Evolutionary conservation across 495 filamentous ascomycete species (phyloP).

Genomic region (Hypoxylon perforatum): DNA sequence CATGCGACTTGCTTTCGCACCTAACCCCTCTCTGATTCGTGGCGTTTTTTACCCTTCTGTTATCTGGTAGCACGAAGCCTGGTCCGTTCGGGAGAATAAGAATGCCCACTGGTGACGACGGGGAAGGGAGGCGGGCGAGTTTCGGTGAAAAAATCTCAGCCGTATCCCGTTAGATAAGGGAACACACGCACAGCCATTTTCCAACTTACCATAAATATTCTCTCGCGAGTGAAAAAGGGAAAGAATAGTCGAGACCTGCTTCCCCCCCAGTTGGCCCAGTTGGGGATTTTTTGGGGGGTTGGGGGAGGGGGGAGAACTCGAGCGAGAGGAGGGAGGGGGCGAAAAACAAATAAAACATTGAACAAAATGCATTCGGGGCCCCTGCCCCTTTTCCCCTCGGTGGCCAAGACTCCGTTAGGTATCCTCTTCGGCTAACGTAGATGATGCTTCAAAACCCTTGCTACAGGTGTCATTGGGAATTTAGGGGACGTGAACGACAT

Average conservation of each 20-base stretch:
- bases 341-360: conserved; percentile 1
- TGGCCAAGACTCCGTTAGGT: conserved; percentile 41
- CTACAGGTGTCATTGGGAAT: too few relatives aligned
- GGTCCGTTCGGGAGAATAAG: conserved; percentile 42
- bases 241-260: conserved; percentile 40
- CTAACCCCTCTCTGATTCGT: conserved; percentile 38
- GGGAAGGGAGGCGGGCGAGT: too few relatives aligned
- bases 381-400: conserved; percentile 19
- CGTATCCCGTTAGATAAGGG: conserved; percentile 12
- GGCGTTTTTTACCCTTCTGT: conserved; percentile 38
- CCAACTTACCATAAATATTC: too few relatives aligned
- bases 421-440: conserved; percentile 8
- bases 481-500: too few relatives aligned
- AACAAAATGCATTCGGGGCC: neutral
- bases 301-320: too few relatives aligned
- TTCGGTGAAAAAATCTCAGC: conserved; percentile 33
- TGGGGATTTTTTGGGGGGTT: too few relatives aligned
- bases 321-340: conserved; percentile 4
- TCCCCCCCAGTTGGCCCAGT: too few relatives aligned
- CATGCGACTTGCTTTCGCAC: conserved; percentile 30
- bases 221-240: too few relatives aligned
- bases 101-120: conserved; percentile 31
- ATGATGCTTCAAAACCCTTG: conserved; percentile 1
- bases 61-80: too few relatives aligned
- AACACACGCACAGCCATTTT: too few relatives aligned